phyloP scores from a whole-genome alignment of 176 grass and related monocot genomes.

The Musa itinerans region DNA sequence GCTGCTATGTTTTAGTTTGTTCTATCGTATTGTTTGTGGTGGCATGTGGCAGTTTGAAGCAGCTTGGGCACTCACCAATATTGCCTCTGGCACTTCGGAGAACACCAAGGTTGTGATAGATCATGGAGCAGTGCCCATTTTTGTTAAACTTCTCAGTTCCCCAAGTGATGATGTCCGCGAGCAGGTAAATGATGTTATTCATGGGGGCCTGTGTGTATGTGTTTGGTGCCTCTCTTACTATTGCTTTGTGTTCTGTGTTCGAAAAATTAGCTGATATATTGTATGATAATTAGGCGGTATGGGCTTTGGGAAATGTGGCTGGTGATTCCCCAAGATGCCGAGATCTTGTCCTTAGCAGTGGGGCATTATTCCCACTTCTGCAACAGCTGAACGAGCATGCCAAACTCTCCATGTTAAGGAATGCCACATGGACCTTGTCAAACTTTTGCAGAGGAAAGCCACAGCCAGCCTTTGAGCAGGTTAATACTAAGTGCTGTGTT shows the following conservation, averaged over 20 bases:
- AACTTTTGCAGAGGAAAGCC: conserved; percentile 95
- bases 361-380: conserved; percentile 59
- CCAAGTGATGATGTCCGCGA: conserved; percentile 79
- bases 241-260: neutral
- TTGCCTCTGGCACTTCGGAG: conserved; percentile 86
- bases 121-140: conserved; percentile 69
- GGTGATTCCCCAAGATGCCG: conserved; percentile 87
- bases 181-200: conserved; percentile 32
- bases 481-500: conserved; percentile 11
- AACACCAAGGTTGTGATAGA: conserved; percentile 91
- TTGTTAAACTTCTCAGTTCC: conserved; percentile 73
- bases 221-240: conserved; percentile 1
- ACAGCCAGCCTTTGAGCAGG: conserved; percentile 83
- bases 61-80: conserved; percentile 92
- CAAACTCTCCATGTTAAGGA: conserved; percentile 91
- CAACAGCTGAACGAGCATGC: conserved; percentile 84
- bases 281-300: conserved; percentile 47
- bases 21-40: neutral
- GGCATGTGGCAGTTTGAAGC: conserved; percentile 67
- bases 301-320: conserved; percentile 93
- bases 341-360: conserved; percentile 63
- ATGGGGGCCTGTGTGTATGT: neutral
- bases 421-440: conserved; percentile 90
- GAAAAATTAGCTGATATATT: neutral
- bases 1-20: neutral